Evolutionary conservation across 495 filamentous ascomycete species (phyloP).

Genomic region (Daldinia bambusicola): DNA sequence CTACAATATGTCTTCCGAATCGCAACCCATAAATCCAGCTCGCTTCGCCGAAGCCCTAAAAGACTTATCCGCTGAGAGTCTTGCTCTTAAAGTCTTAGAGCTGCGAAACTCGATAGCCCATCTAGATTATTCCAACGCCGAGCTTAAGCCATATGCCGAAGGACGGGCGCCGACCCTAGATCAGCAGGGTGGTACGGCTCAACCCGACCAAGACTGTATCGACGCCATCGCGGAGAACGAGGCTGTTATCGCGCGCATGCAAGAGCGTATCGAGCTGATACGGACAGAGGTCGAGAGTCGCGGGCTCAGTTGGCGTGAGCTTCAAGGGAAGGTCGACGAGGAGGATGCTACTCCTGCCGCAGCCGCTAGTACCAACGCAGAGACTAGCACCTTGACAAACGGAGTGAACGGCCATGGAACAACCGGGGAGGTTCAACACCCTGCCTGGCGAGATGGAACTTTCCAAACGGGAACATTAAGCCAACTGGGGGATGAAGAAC

Average conservation of each 20-base stretch:
- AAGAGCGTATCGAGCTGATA: slow-evolving; percentile 73
- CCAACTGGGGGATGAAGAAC: slow-evolving; percentile 59
- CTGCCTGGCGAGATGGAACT: slow-evolving; percentile 65
- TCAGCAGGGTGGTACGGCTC: slow-evolving; percentile 25
- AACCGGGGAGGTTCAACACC: slow-evolving; percentile 34
- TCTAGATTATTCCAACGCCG: slow-evolving; percentile 79
- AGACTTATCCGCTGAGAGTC: slow-evolving; percentile 73
- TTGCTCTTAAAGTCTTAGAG: slow-evolving; percentile 84
- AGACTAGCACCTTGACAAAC: slow-evolving; percentile 34
- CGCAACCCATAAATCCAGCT: slow-evolving; percentile 67
- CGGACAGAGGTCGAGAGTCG: slow-evolving; percentile 78
- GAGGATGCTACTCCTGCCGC: slow-evolving; percentile 37
- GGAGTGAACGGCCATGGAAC: slow-evolving; percentile 50
- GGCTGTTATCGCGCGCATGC: slow-evolving; percentile 76
- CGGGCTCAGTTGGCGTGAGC: slow-evolving; percentile 75
- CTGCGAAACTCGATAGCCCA: slow-evolving; percentile 84
- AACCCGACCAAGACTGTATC: slow-evolving; percentile 71
- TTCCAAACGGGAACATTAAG: slow-evolving; percentile 63
- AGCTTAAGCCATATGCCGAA: slow-evolving; percentile 71
- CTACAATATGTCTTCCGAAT: slow-evolving; percentile 56
- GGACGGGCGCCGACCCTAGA: slow-evolving; percentile 44
- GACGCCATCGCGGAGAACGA: slow-evolving; percentile 82
- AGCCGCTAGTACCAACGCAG: slow-evolving; percentile 49
- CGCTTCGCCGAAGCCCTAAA: slow-evolving; percentile 77
- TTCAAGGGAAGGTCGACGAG: slow-evolving; percentile 53